Percentiles rank a stretch among this genome's conserved stretches.
Conservation (phyloP, 2,329 filamentous ascomycete genomes). For the Fusarium mundagurra region DNA sequence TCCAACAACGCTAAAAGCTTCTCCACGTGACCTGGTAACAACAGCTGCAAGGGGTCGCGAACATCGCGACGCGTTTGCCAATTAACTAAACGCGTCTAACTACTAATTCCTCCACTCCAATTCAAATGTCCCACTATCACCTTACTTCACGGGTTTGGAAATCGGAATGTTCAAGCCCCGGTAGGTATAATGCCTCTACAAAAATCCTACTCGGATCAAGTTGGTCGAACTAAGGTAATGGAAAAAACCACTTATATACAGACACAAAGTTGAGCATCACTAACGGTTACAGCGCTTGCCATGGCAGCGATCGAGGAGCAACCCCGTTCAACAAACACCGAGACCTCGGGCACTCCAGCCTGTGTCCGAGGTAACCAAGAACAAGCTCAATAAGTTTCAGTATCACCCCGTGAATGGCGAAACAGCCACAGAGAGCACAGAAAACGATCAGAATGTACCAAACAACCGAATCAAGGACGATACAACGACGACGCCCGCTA, state of each 20-base stretch:
- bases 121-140: conserved; percentile 26
- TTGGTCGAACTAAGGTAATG: conserved; percentile 48
- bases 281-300: conserved; percentile 51
- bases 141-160: conserved; percentile 24
- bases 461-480: conserved; percentile 34
- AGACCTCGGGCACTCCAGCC: conserved; percentile 54
- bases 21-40: conserved; percentile 39
- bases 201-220: conserved; percentile 54
- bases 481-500: conserved; percentile 56
- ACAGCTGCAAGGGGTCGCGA: conserved; percentile 18
- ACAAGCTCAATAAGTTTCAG: conserved; percentile 68
- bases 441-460: conserved; percentile 16
- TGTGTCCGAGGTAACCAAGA: conserved; percentile 68
- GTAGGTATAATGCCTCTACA: conserved; percentile 50
- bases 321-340: conserved; percentile 54
- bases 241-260: background rate
- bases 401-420: conserved; percentile 45
- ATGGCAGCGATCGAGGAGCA: conserved; percentile 66
- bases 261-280: background rate
- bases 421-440: conserved; percentile 18
- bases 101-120: conserved; percentile 12
- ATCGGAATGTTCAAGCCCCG: conserved; percentile 26
- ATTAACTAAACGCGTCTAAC: conserved; percentile 42
- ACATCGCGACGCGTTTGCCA: conserved; percentile 38
- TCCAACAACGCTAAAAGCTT: conserved; percentile 35